Percentiles rank a stretch among this genome's conserved stretches.
Conservation (phyloP, 352 stramenopile species). For the Globisporangium viniferum region DNA sequence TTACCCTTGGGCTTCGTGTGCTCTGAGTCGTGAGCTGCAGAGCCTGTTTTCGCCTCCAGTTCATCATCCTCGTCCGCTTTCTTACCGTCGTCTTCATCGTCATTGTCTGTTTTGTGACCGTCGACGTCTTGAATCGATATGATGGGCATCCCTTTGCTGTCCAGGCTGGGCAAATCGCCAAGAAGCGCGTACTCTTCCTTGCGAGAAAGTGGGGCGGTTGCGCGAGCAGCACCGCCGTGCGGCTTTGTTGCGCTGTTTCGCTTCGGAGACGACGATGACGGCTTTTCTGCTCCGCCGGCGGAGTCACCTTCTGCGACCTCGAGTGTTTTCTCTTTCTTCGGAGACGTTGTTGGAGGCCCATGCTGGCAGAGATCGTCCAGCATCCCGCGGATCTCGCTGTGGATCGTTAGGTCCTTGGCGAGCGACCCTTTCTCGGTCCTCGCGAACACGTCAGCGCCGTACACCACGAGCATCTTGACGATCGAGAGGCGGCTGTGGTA, state of each 20-base stretch:
- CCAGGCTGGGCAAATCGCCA: conserved; percentile 63
- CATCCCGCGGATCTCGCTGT: conserved; percentile 74
- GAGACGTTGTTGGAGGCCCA: conserved; percentile 19
- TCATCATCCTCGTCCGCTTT: conserved; percentile 34
- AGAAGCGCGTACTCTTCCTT: conserved; percentile 83
- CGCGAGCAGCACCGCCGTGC: background rate
- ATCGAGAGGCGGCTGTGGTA: conserved; percentile 76
- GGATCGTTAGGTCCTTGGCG: conserved; percentile 72
- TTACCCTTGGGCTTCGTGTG: conserved; percentile 25
- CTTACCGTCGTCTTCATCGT: conserved; percentile 26
- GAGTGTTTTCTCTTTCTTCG: conserved; percentile 22
- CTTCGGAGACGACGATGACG: conserved; percentile 17
- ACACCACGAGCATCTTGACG: conserved; percentile 76
- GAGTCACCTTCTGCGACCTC: conserved; percentile 3
- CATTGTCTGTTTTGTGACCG: conserved; percentile 17
- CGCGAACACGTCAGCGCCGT: conserved; percentile 63
- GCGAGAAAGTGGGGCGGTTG: conserved; percentile 38
- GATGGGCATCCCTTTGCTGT: conserved; percentile 24
- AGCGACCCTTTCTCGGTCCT: conserved; percentile 68
- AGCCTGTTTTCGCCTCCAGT: conserved; percentile 11
- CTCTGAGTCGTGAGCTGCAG: background rate
- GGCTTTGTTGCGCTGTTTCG: conserved; percentile 35
- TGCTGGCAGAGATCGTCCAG: conserved; percentile 66
- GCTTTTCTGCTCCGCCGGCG: background rate
- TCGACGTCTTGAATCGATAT: conserved; percentile 64